Evolutionary conservation across 805 yeast genomes (phyloP).

Genomic region (Candida arabinofermentans): DNA sequence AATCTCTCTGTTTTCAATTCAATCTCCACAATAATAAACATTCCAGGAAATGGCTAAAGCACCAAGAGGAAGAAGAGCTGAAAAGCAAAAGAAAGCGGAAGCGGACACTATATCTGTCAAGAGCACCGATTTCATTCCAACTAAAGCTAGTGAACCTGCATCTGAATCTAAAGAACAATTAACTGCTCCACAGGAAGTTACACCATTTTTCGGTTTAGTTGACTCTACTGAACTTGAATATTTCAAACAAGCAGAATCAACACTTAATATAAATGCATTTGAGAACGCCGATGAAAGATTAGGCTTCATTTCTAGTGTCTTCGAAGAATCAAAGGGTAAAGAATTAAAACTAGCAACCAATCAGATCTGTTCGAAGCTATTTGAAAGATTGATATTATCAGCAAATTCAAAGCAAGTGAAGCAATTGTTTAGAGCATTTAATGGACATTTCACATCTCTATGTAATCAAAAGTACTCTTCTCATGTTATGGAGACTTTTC

Average conservation of each 20-base stretch:
- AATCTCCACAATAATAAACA: too few relatives aligned
- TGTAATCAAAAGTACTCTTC: conserved; percentile 89
- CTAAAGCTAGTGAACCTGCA: background rate
- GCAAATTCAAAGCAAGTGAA: conserved; percentile 65
- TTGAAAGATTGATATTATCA: conserved; percentile 77
- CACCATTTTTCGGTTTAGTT: conserved; percentile 78
- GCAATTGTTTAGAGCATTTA: conserved; percentile 59
- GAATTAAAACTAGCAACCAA: conserved; percentile 90
- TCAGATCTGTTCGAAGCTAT: conserved; percentile 88
- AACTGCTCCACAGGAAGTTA: conserved; percentile 12
- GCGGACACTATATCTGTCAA: background rate
- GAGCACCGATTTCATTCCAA: background rate
- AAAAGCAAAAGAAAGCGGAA: conserved; percentile 1
- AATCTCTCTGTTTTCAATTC: too few relatives aligned
- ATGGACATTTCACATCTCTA: conserved; percentile 70
- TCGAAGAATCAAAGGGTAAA: conserved; percentile 84
- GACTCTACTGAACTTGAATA: conserved; percentile 84
- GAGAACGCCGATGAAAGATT: conserved; percentile 65
- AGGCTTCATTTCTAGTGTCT: conserved; percentile 70
- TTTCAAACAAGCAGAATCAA: conserved; percentile 88
- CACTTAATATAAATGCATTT: conserved; percentile 76
- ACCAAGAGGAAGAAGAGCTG: conserved; percentile 34
- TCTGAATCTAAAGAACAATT: conserved; percentile 3
- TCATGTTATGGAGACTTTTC: conserved; percentile 84
- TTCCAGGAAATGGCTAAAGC: conserved; percentile 27